phyloP scores from a whole-genome alignment of 371 early-diverging fungal species.

The Rhizopus arrhizus region DNA sequence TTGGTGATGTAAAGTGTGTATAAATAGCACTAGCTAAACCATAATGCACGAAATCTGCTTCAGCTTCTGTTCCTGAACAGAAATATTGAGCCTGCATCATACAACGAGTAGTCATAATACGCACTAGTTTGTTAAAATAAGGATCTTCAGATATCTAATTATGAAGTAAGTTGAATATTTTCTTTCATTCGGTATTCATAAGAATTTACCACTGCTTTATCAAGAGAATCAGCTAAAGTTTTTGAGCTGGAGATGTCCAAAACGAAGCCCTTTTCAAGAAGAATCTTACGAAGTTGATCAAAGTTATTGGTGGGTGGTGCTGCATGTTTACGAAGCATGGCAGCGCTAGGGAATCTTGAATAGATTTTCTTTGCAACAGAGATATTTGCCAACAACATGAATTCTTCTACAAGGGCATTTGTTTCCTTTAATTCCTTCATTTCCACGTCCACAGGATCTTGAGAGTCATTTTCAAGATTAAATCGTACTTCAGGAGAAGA shows the following conservation, averaged over 20 bases:
- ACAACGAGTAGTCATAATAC: constrained; percentile 91
- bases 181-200: neutral
- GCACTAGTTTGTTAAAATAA: constrained; percentile 86
- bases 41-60: constrained; percentile 85
- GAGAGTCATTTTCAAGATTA: constrained; percentile 83
- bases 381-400: constrained; percentile 99
- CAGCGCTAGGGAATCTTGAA: constrained; percentile 85
- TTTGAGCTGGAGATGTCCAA: constrained; percentile 63
- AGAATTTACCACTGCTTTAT: constrained; percentile 62
- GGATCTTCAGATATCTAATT: constrained; percentile 69
- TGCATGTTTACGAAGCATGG: constrained; percentile 88
- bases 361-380: constrained; percentile 94
- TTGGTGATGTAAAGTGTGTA: constrained; percentile 97
- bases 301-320: constrained; percentile 80
- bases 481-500: constrained; percentile 89
- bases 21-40: constrained; percentile 86
- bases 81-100: constrained; percentile 95
- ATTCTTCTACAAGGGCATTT: constrained; percentile 98
- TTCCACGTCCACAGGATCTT: constrained; percentile 87
- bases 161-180: neutral
- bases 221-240: constrained; percentile 82
- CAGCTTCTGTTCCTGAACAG: constrained; percentile 76
- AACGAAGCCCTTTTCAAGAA: constrained; percentile 56
- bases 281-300: constrained; percentile 72
- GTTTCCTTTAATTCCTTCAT: constrained; percentile 93